Evolutionary conservation across 164 flowering plant genomes (phyloP), one percentile per base, ranked within the genome.

Genomic region (Vitis amurensis): DNA sequence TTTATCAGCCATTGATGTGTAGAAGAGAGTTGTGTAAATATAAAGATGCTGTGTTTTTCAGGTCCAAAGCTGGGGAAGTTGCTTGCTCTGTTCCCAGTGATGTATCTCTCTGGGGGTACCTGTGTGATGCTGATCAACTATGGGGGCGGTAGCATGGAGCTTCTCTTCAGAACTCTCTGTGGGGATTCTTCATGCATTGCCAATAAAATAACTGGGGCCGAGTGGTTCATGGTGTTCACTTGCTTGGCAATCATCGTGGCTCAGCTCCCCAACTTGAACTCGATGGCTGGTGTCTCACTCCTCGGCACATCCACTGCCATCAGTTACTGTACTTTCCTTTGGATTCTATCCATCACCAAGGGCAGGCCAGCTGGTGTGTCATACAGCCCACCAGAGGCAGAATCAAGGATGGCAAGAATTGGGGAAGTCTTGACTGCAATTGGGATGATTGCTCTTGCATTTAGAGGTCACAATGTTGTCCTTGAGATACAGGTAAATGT

Each of bases 31-130:
- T 6, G 56, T 53, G 56, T 37, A 13, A 14, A 53, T 14, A 4
- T 53, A 53, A 53, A 13, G 56, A 53, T 0, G 1, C 2, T 14
- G 1, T 29, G 44, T 15, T 16, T 56, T 68, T 11, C 70, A 85
- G 88, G 89, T 17, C 70, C 48, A 31, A 84, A 76, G 68, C 31
- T 70, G 9, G 87, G 84, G 19, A 82, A 80, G 55, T 11, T 77
- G 63, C 63, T 83, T 0, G 74, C 73, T 1, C 56, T 87, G 12
- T 87, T 87, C 63, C 90, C 90, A 4, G 73, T 75, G 1, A 73
- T 82, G 86, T 87, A 85, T 58, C 74, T 84, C 62, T 86, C 89
- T 1, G 82, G 80, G 5, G 87, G 89, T 3, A 68, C 89, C 0
- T 80, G 85, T n/a, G 69, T 61, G 2, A 47, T 71, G 70, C 67